Evolutionary conservation across 768 basidiomycete genomes (phyloP).

Genomic region (Amanita exitialis): DNA sequence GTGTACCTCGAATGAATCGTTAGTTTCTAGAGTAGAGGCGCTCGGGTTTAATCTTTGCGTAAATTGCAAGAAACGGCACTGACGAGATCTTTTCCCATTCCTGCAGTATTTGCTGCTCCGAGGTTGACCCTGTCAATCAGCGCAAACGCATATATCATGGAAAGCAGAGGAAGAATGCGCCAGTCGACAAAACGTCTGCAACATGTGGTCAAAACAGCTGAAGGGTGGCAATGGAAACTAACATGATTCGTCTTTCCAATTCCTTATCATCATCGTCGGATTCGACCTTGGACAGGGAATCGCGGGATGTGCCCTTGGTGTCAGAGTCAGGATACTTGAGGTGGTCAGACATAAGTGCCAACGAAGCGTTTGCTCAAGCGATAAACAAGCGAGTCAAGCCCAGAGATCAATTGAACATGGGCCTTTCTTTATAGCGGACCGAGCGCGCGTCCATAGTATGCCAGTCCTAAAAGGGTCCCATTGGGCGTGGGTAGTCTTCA

Average conservation of each 20-base stretch:
- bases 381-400: not conserved
- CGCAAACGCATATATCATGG: constrained; percentile 29
- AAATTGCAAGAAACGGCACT: not conserved
- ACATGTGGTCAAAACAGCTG: not conserved
- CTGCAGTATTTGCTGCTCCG: constrained; percentile 31
- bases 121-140: constrained; percentile 35
- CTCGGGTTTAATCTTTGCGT: not conserved
- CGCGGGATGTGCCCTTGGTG: constrained; percentile 6
- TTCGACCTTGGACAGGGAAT: constrained; percentile 11
- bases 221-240: not conserved
- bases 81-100: constrained; percentile 31
- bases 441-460: not conserved
- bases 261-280: constrained; percentile 12
- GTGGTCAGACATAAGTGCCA: constrained; percentile 9
- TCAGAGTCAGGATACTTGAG: constrained; percentile 11
- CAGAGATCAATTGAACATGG: not conserved
- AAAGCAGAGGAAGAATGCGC: constrained; percentile 31
- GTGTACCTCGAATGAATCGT: constrained; percentile 25
- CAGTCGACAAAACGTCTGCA: constrained; percentile 30
- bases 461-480: not conserved
- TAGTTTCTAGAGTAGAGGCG: constrained; percentile 17
- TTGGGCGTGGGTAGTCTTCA: not conserved
- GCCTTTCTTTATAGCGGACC: not conserved
- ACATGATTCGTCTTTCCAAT: constrained; percentile 30
- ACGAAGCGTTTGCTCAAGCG: not conserved